Evolutionary conservation across 495 filamentous ascomycete species (phyloP).

Genomic region (Podospora pseudocomata): DNA sequence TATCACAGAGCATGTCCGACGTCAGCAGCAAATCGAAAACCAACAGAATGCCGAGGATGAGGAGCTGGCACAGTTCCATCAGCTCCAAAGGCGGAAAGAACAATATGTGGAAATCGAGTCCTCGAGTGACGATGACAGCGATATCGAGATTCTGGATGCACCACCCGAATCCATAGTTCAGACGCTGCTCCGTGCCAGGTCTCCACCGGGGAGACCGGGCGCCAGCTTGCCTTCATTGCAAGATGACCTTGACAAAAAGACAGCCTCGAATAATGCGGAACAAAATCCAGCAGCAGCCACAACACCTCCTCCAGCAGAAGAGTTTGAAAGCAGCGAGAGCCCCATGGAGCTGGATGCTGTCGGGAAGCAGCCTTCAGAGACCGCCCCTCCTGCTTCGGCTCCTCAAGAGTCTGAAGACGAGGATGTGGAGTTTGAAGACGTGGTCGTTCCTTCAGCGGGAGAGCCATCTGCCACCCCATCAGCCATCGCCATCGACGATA

Average conservation of each 20-base stretch:
- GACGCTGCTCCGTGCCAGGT: constrained; percentile 1
- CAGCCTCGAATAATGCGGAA: not conserved
- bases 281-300: not conserved
- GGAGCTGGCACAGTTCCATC: constrained; percentile 50
- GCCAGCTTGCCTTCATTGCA: constrained; percentile 19
- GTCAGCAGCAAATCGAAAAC: constrained; percentile 41
- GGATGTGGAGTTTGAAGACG: constrained; percentile 39
- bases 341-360: not conserved
- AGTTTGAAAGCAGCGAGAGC: not conserved
- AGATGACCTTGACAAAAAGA: constrained; percentile 8
- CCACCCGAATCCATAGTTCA: constrained; percentile 22
- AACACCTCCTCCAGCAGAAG: not conserved
- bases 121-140: constrained; percentile 46
- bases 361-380: not conserved
- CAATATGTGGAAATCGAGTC: constrained; percentile 44
- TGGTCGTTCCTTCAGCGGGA: constrained; percentile 23
- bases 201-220: constrained; percentile 8
- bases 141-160: constrained; percentile 55
- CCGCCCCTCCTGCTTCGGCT: constrained; percentile 11
- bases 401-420: constrained; percentile 29
- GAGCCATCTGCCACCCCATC: not conserved
- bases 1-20: constrained; percentile 50
- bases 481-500: not conserved
- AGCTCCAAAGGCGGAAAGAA: constrained; percentile 31
- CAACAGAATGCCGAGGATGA: constrained; percentile 50